Percentiles rank a stretch among this genome's conserved stretches.
Conservation (phyloP, 441 rosid species). For the Gossypium schwendimanii region DNA sequence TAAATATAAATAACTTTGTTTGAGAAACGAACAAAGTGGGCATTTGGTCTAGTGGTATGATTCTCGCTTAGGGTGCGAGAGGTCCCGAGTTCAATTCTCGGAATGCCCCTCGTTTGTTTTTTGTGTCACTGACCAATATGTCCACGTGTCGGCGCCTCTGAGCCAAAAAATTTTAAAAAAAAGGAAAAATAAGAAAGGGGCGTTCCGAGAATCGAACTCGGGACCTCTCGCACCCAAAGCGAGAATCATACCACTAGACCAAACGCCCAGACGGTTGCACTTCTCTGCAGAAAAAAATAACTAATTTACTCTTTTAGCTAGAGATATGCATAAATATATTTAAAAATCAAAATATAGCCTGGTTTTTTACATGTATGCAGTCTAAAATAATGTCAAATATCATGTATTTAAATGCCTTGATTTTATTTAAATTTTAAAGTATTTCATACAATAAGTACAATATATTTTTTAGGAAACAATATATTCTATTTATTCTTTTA, state of each 20-base stretch:
- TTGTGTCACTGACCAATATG: too few species aligned
- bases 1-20: too few species aligned
- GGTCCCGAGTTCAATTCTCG: constrained; percentile 60
- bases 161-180: too few species aligned
- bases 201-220: constrained; percentile 82
- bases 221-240: constrained; percentile 89
- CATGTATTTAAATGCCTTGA: too few species aligned
- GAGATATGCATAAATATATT: too few species aligned
- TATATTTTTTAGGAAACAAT: too few species aligned
- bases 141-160: not conserved
- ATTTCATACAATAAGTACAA: too few species aligned
- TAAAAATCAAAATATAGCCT: too few species aligned
- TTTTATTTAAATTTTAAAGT: too few species aligned
- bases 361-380: too few species aligned
- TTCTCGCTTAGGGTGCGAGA: constrained; percentile 17
- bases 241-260: constrained; percentile 85
- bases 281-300: accelerated
- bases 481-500: too few species aligned
- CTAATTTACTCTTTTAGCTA: accelerated
- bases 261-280: not conserved
- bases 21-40: not conserved
- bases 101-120: not conserved
- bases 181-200: constrained; percentile 26
- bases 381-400: too few species aligned
- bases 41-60: constrained; percentile 4